Base-by-base conservation (phyloP, 2,329 filamentous ascomycete species). In the Ophiostoma sp. region DNA sequence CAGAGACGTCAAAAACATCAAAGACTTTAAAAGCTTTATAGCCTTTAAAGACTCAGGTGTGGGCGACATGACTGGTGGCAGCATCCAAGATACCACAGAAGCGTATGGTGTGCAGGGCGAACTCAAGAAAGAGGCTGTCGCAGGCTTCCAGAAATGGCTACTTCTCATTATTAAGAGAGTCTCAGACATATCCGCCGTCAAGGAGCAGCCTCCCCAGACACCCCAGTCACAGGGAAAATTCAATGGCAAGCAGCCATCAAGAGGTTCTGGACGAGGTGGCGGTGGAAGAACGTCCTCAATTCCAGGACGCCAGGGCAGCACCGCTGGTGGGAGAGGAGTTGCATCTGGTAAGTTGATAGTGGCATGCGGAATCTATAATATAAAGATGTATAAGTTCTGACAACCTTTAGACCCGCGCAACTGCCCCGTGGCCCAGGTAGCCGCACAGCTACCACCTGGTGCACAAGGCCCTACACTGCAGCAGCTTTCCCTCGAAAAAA, bases 71-170 rank as follows among this genome's bases (percentile, higher is more conserved):
- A 13, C n/a, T 13, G 52, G 52, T 15, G 15, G n/a, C 62, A 69
- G 31, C 8, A 15, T 4, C 27, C 62, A 68, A 27, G 60, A 65
- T 15, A 31, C 27, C 91, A 75, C 92, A 87, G 80, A 87, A 85
- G 73, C 87, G 89, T 70, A 84, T 4, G 76, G 78, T 36, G 74
- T 75, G 31, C 80, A 82, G 70, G 80, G 79, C 44, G 89, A 92
- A 75, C 79, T 93, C 75, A 93, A 89, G 80, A 87, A 86, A 73
- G 88, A 90, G 69, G 85, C 89, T 1, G 77, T 96, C 5, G 80
- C 84, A 7, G 88, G 90, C 76, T 96, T 94, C 77, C 88, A 90
- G 71, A 90, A 92, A 73, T 98, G 94, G 94, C 87, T 92, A 75
- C 84, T 87, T 6, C 82, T 83, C 15, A 86, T 97, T 11, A 81